These are phyloP conservation scores for Pilatotrama ljubarskyi DNA, from an alignment of 768 basidiomycete species.

Conservation along the genomic window DNA sequence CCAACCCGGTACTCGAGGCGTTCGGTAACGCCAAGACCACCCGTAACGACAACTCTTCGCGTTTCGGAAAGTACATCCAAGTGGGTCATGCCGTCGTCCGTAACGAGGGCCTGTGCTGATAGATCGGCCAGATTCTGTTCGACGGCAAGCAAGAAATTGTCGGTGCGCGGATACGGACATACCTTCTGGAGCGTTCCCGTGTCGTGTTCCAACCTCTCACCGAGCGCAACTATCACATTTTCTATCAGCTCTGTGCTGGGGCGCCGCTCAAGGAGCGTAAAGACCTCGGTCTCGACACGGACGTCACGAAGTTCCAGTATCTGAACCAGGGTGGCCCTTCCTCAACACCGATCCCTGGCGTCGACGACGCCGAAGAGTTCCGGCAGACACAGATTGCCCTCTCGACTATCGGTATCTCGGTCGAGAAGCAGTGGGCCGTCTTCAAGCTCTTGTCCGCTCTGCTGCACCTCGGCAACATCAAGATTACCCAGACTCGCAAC, in stretches of 20 bases:
- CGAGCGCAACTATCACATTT: slow-evolving; percentile 99
- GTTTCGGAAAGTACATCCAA: slow-evolving; percentile 99
- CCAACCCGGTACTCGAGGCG: slow-evolving; percentile 98
- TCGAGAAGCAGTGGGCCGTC: slow-evolving; percentile 98
- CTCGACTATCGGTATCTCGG: slow-evolving; percentile 95
- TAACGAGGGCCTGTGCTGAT: not conserved
- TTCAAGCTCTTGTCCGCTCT: slow-evolving; percentile 92
- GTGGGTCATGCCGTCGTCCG: slow-evolving; percentile 45
- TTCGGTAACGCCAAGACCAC: slow-evolving; percentile 99
- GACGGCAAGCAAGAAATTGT: slow-evolving; percentile 96
- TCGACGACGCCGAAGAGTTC: slow-evolving; percentile 97
- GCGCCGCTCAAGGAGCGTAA: slow-evolving; percentile 94
- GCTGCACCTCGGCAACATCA: slow-evolving; percentile 97
- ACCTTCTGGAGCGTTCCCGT: slow-evolving; percentile 94
- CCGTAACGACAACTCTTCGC: slow-evolving; percentile 97
- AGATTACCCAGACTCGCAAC: slow-evolving; percentile 75
- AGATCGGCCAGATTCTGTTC: slow-evolving; percentile 80
- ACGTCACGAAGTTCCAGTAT: slow-evolving; percentile 86
- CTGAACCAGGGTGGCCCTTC: slow-evolving; percentile 90
- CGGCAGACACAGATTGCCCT: slow-evolving; percentile 90
- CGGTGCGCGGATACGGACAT: slow-evolving; percentile 97
- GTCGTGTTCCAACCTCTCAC: slow-evolving; percentile 96
- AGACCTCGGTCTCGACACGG: slow-evolving; percentile 86
- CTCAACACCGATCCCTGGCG: slow-evolving; percentile 84
- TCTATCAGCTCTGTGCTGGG: slow-evolving; percentile 98